Evolutionary conservation across 2,329 filamentous ascomycete species (phyloP).

Genomic region (Phyllosticta citriasiana): DNA sequence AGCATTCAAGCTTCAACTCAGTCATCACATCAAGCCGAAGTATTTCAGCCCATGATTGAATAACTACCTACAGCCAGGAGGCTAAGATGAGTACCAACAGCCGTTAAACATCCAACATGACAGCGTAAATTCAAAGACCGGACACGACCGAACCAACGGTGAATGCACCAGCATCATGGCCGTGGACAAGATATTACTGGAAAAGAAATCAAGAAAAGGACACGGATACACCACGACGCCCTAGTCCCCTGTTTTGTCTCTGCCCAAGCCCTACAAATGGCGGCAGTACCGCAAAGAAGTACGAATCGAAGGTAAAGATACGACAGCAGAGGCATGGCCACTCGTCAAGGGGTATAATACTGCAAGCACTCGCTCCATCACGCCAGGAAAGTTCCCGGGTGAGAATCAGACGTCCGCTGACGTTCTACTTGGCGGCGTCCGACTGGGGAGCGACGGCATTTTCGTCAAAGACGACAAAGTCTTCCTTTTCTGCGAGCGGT

Average conservation of each 20-base stretch:
- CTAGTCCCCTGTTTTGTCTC: slow-evolving; percentile 1
- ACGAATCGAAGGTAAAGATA: neutral
- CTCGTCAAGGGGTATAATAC: slow-evolving; percentile 9
- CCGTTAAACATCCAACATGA: neutral
- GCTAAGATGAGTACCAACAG: neutral
- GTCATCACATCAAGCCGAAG: neutral
- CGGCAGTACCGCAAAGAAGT: neutral
- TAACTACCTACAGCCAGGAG: neutral
- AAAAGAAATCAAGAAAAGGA: neutral
- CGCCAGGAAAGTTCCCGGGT: neutral
- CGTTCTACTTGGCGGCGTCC: neutral
- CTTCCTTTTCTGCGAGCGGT: neutral
- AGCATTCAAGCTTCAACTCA: neutral
- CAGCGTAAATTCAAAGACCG: neutral
- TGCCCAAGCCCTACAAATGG: neutral
- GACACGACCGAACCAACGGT: neutral
- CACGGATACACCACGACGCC: slow-evolving; percentile 1
- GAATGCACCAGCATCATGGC: neutral
- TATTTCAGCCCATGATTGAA: neutral
- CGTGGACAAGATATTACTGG: neutral
- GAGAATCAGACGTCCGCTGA: neutral
- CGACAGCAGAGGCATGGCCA: neutral
- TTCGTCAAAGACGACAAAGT: slow-evolving; percentile 4
- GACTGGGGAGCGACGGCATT: neutral
- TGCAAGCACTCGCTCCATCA: slow-evolving; percentile 4